Conservation (phyloP, 208 protist genomes). For the Entamoeba histolytica region DNA sequence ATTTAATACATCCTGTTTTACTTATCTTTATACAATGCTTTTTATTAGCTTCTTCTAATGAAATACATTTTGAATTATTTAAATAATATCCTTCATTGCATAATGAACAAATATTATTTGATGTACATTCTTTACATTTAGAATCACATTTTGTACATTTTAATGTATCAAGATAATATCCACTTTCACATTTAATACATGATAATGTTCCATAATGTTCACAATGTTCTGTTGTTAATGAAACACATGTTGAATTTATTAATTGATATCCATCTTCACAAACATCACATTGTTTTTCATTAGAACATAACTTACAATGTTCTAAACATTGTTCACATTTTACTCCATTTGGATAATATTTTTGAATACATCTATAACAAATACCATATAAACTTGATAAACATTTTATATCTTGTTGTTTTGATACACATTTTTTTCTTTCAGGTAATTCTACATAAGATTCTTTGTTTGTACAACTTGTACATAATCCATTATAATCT, state of each 20-base stretch:
- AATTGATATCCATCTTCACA: background rate
- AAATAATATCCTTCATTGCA: background rate
- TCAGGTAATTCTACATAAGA: background rate
- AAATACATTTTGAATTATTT: background rate
- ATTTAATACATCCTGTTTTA: background rate
- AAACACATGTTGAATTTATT: background rate
- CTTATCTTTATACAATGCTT: background rate
- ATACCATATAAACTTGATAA: background rate
- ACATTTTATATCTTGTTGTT: background rate
- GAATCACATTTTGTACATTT: background rate
- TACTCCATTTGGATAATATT: background rate
- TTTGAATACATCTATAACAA: background rate
- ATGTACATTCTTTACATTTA: background rate
- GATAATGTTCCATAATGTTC: background rate
- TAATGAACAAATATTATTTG: background rate
- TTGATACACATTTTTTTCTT: background rate
- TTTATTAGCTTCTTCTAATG: background rate
- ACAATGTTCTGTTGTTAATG: background rate
- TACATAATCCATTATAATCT: background rate
- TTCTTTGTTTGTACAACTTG: background rate
- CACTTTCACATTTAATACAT: background rate
- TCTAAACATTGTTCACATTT: background rate
- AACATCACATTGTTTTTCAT: background rate
- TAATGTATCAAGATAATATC: background rate
- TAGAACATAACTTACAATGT: background rate